Conservation (phyloP, 768 basidiomycete species). For the Leucocoprinus sp. region DNA sequence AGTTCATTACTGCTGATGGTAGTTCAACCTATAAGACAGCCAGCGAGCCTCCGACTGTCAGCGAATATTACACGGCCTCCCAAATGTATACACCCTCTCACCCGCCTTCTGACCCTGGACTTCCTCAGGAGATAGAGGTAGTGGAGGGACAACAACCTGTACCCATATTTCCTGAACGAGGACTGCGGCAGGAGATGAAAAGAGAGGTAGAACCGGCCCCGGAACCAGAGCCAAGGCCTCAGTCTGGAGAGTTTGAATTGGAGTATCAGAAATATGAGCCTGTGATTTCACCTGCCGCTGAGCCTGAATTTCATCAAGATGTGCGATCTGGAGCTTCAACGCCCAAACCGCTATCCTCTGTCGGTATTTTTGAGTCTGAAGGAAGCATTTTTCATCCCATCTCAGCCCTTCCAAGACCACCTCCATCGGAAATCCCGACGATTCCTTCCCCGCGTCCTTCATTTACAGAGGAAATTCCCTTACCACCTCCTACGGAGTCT, state of each 20-base stretch:
- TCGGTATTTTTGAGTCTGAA: conserved; percentile 3
- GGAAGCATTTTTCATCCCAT: conserved; percentile 18
- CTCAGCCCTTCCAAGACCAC: neutral
- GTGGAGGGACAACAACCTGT: conserved; percentile 15
- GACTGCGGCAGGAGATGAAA: neutral
- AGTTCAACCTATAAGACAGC: conserved; percentile 26
- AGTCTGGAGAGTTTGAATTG: neutral
- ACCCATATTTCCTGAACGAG: neutral
- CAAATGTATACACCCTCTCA: conserved; percentile 9
- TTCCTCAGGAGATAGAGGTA: conserved; percentile 20
- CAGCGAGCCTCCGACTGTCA: conserved; percentile 23
- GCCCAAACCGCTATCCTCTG: conserved; percentile 6
- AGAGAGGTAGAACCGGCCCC: too few species aligned
- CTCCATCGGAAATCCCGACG: conserved; percentile 17
- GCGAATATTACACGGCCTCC: conserved; percentile 44
- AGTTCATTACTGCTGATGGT: conserved; percentile 39
- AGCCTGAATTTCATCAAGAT: neutral
- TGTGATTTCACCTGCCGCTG: neutral
- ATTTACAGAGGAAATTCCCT: conserved; percentile 22
- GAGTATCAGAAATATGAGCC: neutral
- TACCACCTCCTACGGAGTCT: conserved; percentile 16
- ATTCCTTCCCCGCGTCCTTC: conserved; percentile 24
- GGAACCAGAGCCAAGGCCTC: neutral
- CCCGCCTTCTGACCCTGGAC: conserved; percentile 1
- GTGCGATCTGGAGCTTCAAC: conserved; percentile 2